These are phyloP conservation scores for Penicillium sp. DNA, from an alignment of 2,329 filamentous ascomycete genomes.

Conservation along the genomic window DNA sequence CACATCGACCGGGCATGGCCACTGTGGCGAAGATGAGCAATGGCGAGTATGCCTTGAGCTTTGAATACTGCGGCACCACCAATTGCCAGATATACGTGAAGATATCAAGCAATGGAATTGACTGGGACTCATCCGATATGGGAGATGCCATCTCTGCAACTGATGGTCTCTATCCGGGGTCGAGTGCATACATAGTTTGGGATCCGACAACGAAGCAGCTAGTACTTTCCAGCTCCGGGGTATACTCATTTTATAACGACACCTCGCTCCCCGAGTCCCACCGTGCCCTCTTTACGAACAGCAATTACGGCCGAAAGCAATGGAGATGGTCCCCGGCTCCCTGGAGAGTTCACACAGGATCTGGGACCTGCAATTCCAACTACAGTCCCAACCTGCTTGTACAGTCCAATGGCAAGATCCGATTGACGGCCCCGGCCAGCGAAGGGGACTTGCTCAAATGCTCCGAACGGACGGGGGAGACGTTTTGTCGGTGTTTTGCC, in stretches of 20 bases:
- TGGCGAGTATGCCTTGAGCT: background rate
- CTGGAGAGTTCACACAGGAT: background rate
- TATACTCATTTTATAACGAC: background rate
- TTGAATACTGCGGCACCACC: background rate
- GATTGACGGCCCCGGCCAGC: slow-evolving; percentile 2
- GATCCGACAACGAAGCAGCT: background rate
- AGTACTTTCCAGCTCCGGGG: background rate
- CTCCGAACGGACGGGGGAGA: slow-evolving; percentile 1
- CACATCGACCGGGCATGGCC: background rate
- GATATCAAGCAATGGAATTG: background rate
- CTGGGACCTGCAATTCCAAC: background rate
- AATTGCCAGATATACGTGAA: background rate
- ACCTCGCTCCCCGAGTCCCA: background rate
- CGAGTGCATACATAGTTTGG: background rate
- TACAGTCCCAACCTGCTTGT: background rate
- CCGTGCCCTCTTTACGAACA: background rate
- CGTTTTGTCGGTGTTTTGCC: background rate
- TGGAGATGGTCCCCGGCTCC: slow-evolving; percentile 2
- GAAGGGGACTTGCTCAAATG: background rate
- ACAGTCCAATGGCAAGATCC: slow-evolving; percentile 3
- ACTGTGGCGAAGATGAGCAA: background rate
- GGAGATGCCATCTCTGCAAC: background rate
- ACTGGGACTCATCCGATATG: background rate
- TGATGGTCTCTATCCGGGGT: background rate
- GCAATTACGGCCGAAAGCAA: background rate